Evolutionary conservation across 495 filamentous ascomycete species (phyloP).

Genomic region (Penicillium robsamsonii): DNA sequence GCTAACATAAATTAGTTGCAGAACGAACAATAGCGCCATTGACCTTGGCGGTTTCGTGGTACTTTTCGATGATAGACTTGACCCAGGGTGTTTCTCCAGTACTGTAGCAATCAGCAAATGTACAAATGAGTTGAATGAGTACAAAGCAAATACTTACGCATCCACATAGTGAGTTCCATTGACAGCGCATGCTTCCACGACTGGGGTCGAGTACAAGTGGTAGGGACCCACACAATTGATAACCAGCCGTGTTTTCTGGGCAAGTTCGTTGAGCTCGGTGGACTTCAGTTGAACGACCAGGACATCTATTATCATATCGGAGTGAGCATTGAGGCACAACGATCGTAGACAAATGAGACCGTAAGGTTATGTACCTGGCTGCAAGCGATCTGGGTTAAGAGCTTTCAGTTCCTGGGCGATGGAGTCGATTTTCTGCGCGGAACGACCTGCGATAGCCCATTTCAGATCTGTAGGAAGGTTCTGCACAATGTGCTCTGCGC

Average conservation of each 20-base stretch:
- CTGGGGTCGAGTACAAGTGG: constrained; percentile 69
- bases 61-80: constrained; percentile 73
- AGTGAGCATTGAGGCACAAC: background rate
- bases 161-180: constrained; percentile 92
- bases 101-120: constrained; percentile 27
- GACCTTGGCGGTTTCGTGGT: constrained; percentile 68
- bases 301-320: constrained; percentile 16
- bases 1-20: background rate
- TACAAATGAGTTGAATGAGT: background rate
- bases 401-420: constrained; percentile 63
- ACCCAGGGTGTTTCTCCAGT: constrained; percentile 88
- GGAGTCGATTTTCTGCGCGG: constrained; percentile 64
- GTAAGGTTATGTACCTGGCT: constrained; percentile 53
- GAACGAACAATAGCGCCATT: constrained; percentile 68
- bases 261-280: constrained; percentile 61
- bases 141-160: constrained; percentile 39
- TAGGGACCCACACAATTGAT: constrained; percentile 89
- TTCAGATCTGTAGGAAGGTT: constrained; percentile 73
- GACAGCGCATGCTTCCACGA: constrained; percentile 83
- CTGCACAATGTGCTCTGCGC: constrained; percentile 72
- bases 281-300: constrained; percentile 64
- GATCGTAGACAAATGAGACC: background rate
- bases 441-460: constrained; percentile 90
- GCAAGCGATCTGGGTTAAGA: constrained; percentile 66
- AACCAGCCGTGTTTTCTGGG: constrained; percentile 70